A percentile compares a stretch with the other conserved stretches of the same genome.
Evolutionary conservation across 345 rosid species (phyloP).

Genomic region (Aquilaria sinensis): DNA sequence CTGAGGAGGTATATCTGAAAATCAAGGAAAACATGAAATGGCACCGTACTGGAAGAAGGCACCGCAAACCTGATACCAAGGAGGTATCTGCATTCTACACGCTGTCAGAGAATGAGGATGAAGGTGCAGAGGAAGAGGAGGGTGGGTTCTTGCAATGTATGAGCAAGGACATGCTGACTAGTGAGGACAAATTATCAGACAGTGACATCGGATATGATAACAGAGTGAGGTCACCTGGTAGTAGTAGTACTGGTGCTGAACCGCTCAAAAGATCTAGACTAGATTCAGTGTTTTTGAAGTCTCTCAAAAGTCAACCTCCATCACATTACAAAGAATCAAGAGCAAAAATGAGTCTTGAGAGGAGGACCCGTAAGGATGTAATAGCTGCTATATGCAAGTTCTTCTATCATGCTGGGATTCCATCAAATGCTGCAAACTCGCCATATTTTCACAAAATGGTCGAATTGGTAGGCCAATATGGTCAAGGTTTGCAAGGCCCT

Average conservation of each 20-base stretch:
- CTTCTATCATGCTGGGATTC: slow-evolving; percentile 54
- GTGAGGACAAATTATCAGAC: slow-evolving; percentile 44
- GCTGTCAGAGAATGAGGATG: slow-evolving; percentile 48
- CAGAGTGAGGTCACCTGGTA: slow-evolving; percentile 34
- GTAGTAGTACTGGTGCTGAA: slow-evolving; percentile 37
- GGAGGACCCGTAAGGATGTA: slow-evolving; percentile 44
- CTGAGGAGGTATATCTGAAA: slow-evolving; percentile 65
- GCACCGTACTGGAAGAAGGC: slow-evolving; percentile 70
- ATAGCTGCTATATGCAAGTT: slow-evolving; percentile 50
- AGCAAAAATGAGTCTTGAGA: slow-evolving; percentile 23
- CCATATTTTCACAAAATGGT: slow-evolving; percentile 55
- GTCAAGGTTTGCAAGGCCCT: slow-evolving; percentile 42
- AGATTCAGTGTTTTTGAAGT: slow-evolving; percentile 40
- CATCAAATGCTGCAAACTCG: slow-evolving; percentile 43
- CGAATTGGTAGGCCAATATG: slow-evolving; percentile 44
- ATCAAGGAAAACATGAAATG: slow-evolving; percentile 79
- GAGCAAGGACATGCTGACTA: slow-evolving; percentile 33
- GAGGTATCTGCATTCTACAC: slow-evolving; percentile 34
- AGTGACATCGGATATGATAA: slow-evolving; percentile 35
- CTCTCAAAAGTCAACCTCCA: slow-evolving; percentile 33
- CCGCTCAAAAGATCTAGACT: slow-evolving; percentile 44
- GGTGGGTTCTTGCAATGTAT: slow-evolving; percentile 26
- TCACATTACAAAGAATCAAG: slow-evolving; percentile 32
- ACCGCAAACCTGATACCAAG: slow-evolving; percentile 43
- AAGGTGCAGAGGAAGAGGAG: slow-evolving; percentile 43